A percentile compares a stretch with the other conserved stretches of the same genome.
Conservation (phyloP, 306 rosid species). For the Quercus robur region DNA sequence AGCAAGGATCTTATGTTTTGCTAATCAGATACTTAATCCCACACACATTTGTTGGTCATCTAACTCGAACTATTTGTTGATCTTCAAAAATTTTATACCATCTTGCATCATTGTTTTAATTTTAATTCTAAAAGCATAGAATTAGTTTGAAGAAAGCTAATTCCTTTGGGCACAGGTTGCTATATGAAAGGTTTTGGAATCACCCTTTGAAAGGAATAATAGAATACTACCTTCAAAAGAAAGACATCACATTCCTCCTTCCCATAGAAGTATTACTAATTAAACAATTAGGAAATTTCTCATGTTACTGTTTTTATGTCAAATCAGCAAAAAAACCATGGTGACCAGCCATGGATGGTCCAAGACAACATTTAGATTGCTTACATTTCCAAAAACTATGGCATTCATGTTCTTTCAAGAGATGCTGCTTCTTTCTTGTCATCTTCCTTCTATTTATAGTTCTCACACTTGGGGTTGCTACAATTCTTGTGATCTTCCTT, state of each 20-base stretch:
- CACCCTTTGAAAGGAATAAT: constrained; percentile 30
- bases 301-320: not conserved
- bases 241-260: constrained; percentile 41
- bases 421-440: constrained; percentile 31
- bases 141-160: not conserved
- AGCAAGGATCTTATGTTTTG: too few relatives aligned
- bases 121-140: not conserved
- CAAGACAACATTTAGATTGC: not conserved
- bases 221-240: constrained; percentile 28
- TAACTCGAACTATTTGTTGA: too few relatives aligned
- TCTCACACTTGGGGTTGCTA: constrained; percentile 21
- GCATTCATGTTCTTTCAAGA: constrained; percentile 27
- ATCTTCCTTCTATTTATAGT: constrained; percentile 24
- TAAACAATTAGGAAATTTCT: not conserved
- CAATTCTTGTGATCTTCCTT: constrained; percentile 23
- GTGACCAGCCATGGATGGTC: constrained; percentile 31
- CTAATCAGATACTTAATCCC: too few relatives aligned
- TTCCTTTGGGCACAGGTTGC: constrained; percentile 21
- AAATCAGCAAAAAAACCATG: constrained; percentile 8
- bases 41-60: too few relatives aligned
- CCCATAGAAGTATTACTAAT: constrained; percentile 6
- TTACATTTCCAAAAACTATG: constrained; percentile 9
- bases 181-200: constrained; percentile 17
- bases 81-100: too few relatives aligned
- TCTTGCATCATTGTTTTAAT: not conserved